Evolutionary conservation across 495 filamentous ascomycete species (phyloP), one percentile per base, ranked within the genome.

Genomic region (Penicillium ochrochloron): DNA sequence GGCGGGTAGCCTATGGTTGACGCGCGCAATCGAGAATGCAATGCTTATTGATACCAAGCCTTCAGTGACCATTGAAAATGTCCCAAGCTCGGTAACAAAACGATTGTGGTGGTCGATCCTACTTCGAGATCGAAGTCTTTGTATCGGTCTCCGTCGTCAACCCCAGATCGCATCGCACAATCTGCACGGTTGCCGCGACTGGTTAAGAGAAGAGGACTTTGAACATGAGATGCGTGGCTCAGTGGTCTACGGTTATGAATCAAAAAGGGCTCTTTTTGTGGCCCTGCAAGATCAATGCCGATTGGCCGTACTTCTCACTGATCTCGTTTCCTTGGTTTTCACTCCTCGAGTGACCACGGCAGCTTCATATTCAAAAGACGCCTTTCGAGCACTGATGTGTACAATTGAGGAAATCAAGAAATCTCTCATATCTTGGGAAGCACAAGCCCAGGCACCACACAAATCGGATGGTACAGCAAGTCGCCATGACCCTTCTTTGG

Each of bases 81-180:
- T 75, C 27, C 65, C 67, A 21, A 51, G 67, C 0, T 67, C 69
- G 0, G 58, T 76, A 19, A 78, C 75, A 53, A 83, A 82, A 62
- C 73, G 82, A 6, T 61, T 84, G 23, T 83, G 80, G 80, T 83
- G 83, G 82, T 80, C 79, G 19, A 81, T 81, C 46, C 65, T 84
- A 31, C 73, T 85, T 3, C 81, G 82, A 34, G 82, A 85, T 70
- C 78, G 82, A 39, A 81, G 80, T 37, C 55, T 85, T 11, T 75
- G 75, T 35, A 77, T 85, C 33, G 80, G 81, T 11, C 72, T 84
- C 15, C 80, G 81, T 48, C 76, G 82, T 19, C 76, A 76, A 35
- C 72, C 82, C 10, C 82, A 83, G 60, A 73, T 85, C 33, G 79
- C 78, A 3, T 73, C 79, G 7, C 65, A 75, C 3, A 75, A 77